phyloP scores from a whole-genome alignment of 1,139 yeast species.

The Tardiomyces depauwii region DNA sequence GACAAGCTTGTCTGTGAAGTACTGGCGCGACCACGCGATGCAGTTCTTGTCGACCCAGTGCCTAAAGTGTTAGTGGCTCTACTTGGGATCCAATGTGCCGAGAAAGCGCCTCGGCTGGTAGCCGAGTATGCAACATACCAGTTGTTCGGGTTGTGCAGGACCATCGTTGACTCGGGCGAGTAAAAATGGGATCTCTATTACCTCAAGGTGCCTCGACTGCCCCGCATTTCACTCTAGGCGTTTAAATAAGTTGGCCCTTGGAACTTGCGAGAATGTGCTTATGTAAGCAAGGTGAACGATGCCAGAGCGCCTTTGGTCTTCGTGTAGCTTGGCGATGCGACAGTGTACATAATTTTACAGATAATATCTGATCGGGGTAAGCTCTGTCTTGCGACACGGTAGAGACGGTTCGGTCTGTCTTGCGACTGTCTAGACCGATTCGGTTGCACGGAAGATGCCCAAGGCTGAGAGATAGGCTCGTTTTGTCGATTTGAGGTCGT shows the following conservation, averaged over 20 bases:
- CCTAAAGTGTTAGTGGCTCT: conserved; percentile 25
- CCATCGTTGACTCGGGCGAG: conserved; percentile 32
- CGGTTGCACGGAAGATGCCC: no score
- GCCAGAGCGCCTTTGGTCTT: background rate
- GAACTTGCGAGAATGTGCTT: background rate
- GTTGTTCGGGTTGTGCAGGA: conserved; percentile 63
- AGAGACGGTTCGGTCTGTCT: no score
- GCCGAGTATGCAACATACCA: conserved; percentile 22
- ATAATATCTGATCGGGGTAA: no score
- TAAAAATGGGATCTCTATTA: background rate
- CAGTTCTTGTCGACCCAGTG: conserved; percentile 99
- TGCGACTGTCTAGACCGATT: no score
- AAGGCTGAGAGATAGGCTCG: no score
- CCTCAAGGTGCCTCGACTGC: background rate
- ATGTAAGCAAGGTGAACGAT: background rate
- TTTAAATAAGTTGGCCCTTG: background rate
- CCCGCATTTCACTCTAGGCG: no score
- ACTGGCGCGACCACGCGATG: conserved; percentile 75
- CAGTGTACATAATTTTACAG: no score
- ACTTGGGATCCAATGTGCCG: background rate
- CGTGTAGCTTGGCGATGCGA: background rate
- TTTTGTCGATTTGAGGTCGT: no score
- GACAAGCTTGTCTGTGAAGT: conserved; percentile 50
- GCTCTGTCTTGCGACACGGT: no score
- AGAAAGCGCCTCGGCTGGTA: background rate